These are phyloP conservation scores for Gloeophyllum trabeum DNA, from an alignment of 768 basidiomycete genomes.

Conservation along the genomic window DNA sequence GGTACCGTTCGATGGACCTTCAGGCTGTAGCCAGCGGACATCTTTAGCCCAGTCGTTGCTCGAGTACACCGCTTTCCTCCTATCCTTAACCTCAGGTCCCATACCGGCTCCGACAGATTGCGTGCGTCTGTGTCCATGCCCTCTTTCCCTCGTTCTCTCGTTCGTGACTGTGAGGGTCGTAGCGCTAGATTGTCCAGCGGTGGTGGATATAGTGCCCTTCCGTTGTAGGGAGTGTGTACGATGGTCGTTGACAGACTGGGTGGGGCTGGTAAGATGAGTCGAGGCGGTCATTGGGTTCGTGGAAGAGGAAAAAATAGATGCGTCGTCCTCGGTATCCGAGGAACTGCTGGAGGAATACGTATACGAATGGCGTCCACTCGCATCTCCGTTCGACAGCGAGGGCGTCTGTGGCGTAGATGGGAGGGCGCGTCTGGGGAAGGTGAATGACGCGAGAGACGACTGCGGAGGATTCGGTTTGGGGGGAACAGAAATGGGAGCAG, in stretches of 20 bases:
- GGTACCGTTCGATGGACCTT: slow-evolving; percentile 12
- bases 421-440: background rate
- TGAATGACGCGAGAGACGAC: too few relatives aligned
- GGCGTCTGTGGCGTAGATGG: slow-evolving; percentile 18
- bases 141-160: background rate
- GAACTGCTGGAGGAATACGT: slow-evolving; percentile 28
- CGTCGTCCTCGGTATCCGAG: slow-evolving; percentile 28
- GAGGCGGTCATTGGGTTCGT: slow-evolving; percentile 24
- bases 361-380: too few relatives aligned
- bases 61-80: slow-evolving; percentile 25
- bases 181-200: background rate
- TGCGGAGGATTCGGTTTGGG: slow-evolving; percentile 3
- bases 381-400: too few relatives aligned
- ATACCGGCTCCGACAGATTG: background rate
- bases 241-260: slow-evolving; percentile 8
- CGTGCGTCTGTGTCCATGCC: background rate
- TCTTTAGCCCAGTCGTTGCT: slow-evolving; percentile 62
- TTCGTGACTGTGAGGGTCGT: background rate
- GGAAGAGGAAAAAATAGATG: slow-evolving; percentile 24
- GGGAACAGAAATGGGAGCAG: slow-evolving; percentile 11
- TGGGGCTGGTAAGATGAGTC: slow-evolving; percentile 7
- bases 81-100: background rate
- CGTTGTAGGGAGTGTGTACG: background rate
- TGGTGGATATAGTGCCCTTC: background rate
- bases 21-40: slow-evolving; percentile 47